Evolutionary conservation across 305 asterid genomes (phyloP).

Genomic region (Fraxinus latifolia): DNA sequence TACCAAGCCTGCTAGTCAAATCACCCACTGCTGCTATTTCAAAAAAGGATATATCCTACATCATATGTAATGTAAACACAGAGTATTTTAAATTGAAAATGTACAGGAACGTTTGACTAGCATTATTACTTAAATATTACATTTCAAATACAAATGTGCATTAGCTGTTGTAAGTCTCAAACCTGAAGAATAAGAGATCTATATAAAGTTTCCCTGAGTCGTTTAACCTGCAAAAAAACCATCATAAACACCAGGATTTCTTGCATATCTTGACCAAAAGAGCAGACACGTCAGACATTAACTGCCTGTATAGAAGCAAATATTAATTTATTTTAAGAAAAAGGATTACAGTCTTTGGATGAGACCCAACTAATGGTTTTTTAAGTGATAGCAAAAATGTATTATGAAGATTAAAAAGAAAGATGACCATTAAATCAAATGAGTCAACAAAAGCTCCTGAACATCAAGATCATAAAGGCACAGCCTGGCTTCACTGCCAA

Average conservation of each 20-base stretch:
- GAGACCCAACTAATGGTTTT: not conserved
- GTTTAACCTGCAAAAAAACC: constrained; percentile 48
- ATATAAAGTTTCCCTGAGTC: constrained; percentile 51
- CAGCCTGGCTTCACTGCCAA: not conserved
- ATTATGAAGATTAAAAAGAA: not conserved
- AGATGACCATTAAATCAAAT: not conserved
- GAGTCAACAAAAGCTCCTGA: not conserved
- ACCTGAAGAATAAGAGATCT: constrained; percentile 59
- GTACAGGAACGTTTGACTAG: not conserved
- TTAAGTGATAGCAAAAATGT: not conserved
- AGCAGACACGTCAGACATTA: not conserved
- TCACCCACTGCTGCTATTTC: constrained; percentile 61
- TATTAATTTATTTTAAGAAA: not conserved
- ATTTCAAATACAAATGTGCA: constrained; percentile 13
- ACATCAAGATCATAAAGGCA: not conserved
- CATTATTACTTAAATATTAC: constrained; percentile 3
- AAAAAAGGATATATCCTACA: constrained; percentile 68
- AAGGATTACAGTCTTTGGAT: not conserved
- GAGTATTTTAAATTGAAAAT: constrained; percentile 15
- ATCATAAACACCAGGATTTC: constrained; percentile 5
- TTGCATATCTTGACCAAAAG: constrained; percentile 6
- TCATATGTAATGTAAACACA: constrained; percentile 19
- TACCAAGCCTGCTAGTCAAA: constrained; percentile 59
- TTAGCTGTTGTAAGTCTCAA: constrained; percentile 11
- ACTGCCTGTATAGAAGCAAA: not conserved